These are phyloP conservation scores for Candida tammaniensis DNA, from an alignment of 805 yeast species.

Conservation along the genomic window DNA sequence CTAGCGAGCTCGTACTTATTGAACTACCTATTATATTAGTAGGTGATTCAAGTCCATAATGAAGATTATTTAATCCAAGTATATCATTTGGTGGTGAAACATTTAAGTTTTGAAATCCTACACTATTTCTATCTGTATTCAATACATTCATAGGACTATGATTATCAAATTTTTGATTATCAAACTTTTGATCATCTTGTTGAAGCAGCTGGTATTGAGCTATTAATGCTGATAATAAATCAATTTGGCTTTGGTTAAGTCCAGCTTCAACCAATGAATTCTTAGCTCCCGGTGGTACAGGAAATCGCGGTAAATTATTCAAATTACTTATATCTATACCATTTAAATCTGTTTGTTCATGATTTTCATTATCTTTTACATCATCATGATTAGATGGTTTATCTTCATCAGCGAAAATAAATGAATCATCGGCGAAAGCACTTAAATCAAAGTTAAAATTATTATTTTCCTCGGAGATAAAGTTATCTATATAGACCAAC, in stretches of 20 bases:
- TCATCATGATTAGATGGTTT: slow-evolving; percentile 42
- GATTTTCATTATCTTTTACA: background rate
- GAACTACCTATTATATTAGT: too few species aligned
- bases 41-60: too few species aligned
- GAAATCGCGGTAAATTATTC: slow-evolving; percentile 51
- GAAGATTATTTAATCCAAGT: too few species aligned
- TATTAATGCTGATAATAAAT: slow-evolving; percentile 66
- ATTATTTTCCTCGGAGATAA: slow-evolving; percentile 52
- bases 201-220: slow-evolving; percentile 57
- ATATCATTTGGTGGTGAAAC: too few species aligned
- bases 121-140: too few species aligned
- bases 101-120: too few species aligned
- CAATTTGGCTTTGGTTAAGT: slow-evolving; percentile 64
- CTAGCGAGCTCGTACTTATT: too few species aligned
- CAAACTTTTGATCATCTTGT: background rate
- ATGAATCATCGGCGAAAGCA: slow-evolving; percentile 80
- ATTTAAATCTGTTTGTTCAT: background rate
- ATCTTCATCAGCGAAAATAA: slow-evolving; percentile 80
- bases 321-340: slow-evolving; percentile 5
- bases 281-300: slow-evolving; percentile 74
- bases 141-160: too few species aligned
- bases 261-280: slow-evolving; percentile 64
- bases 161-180: background rate
- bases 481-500: slow-evolving; percentile 75
- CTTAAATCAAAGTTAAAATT: slow-evolving; percentile 56